Percentiles rank a stretch among this genome's conserved stretches.
phyloP scores from a whole-genome alignment of 768 basidiomycete genomes.

The Myochromella boudieri region DNA sequence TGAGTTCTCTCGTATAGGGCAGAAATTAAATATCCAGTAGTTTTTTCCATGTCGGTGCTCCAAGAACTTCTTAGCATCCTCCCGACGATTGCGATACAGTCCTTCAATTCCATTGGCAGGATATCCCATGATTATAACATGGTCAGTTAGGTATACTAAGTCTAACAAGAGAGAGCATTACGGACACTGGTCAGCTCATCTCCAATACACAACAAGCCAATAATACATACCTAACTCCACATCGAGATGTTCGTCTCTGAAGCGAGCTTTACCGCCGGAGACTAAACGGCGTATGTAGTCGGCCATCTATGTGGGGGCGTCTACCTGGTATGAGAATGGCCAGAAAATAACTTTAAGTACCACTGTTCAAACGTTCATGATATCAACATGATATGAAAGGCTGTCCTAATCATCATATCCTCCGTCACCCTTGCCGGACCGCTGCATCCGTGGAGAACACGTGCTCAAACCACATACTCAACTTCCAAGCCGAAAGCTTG shows the following conservation, averaged over 20 bases:
- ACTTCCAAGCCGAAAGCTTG: too few species aligned
- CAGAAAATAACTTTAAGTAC: too few species aligned
- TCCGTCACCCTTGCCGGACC: too few species aligned
- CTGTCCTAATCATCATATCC: too few species aligned
- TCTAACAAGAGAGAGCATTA: too few species aligned
- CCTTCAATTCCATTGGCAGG: slow-evolving; percentile 79
- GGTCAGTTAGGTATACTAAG: slow-evolving; percentile 71
- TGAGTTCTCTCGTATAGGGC: slow-evolving; percentile 77
- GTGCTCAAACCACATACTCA: too few species aligned
- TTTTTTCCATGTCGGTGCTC: slow-evolving; percentile 71
- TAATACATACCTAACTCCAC: slow-evolving; percentile 60
- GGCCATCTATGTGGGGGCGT: too few species aligned
- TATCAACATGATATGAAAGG: too few species aligned
- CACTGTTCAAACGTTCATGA: too few species aligned
- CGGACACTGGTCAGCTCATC: neutral
- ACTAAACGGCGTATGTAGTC: slow-evolving; percentile 73
- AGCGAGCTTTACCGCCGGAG: slow-evolving; percentile 80
- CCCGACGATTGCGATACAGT: slow-evolving; percentile 75
- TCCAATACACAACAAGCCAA: neutral
- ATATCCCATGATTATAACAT: slow-evolving; percentile 80
- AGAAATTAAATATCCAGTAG: slow-evolving; percentile 90
- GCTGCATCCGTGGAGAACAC: too few species aligned
- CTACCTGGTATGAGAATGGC: too few species aligned
- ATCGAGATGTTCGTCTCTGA: slow-evolving; percentile 63
- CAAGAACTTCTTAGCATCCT: slow-evolving; percentile 76